Base-by-base conservation (phyloP, 495 filamentous ascomycete species). In the Trichodelitschia bisporula region DNA sequence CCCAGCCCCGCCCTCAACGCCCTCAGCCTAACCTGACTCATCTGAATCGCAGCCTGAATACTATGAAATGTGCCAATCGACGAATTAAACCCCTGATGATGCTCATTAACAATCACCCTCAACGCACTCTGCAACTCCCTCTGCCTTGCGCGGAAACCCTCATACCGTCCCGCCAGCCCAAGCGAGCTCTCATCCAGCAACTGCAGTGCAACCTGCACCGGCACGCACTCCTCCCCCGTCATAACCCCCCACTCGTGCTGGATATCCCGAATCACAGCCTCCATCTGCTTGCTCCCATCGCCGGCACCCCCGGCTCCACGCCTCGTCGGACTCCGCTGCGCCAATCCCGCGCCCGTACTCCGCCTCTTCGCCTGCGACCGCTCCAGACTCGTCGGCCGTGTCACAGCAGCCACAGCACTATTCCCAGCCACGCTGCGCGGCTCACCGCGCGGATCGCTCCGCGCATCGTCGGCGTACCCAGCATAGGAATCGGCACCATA, bases 31-130 rank as follows among this genome's bases (percentile, higher is more conserved):
- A 63, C 61, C 49, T 99, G 89, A 9, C 80, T 90, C 19, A 66
- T 56, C 36, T 82, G 75, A 40, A 99, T 90, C 51, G 78, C 91
- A 4, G 72, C 62, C 47, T 95, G 86, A 34, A 99, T 95, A 53
- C 84, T 92, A 53, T 99, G 89, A 43, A 92, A 99, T 11, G 83
- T 91, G 47, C 86, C 89, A 33, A 99, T 95, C 24, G 82, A 91
- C 52, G 80, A 93, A 47, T 93, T 99, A 60, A 99, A 99, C 18
- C 82, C 86, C 50, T 99, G 86, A 41, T 95, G 84, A 45, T 99
- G 84, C 53, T 95, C 83, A 50, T 99, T 91, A 29, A 99, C 86
- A 45, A 99, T 92, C 28, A 72, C 68, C 50, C 90, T 91, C 35
- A 99, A 56, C 2, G 89, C 82, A 42, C 68, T 69, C 46, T 99